Conservation (phyloP, 2,329 filamentous ascomycete species). For the Phyllosticta paracitricarpa region DNA sequence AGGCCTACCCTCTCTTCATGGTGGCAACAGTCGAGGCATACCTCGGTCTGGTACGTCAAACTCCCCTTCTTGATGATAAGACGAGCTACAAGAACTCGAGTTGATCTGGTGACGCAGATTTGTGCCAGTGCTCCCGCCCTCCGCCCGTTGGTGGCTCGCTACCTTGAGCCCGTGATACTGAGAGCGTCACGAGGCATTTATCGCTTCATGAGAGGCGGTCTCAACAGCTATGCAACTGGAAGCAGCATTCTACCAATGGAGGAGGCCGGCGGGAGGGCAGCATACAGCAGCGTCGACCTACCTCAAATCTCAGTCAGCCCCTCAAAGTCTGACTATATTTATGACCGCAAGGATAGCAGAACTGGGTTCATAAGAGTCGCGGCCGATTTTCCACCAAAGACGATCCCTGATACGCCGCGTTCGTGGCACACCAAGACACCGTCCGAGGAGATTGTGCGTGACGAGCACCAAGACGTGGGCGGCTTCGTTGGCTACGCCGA, state of each 20-base stretch:
- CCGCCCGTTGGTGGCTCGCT: slow-evolving; percentile 18
- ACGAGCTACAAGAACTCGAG: no score
- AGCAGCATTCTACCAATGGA: not conserved
- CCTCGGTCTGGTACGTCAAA: slow-evolving; percentile 33
- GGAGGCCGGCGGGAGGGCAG: not conserved
- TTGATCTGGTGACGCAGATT: slow-evolving; percentile 15
- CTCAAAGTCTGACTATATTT: not conserved
- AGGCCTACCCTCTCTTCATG: slow-evolving; percentile 38
- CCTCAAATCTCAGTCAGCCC: not conserved
- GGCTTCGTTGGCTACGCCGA: not conserved
- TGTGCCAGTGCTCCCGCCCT: slow-evolving; percentile 29
- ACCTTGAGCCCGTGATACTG: not conserved
- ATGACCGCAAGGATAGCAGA: not conserved
- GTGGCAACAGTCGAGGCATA: slow-evolving; percentile 37
- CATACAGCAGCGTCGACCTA: not conserved
- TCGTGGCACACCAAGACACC: not conserved
- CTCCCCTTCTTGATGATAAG: not conserved
- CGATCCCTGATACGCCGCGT: not conserved
- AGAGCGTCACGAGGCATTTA: not conserved
- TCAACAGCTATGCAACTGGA: not conserved
- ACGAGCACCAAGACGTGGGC: not conserved
- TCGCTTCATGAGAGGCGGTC: not conserved
- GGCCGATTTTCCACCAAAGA: not conserved
- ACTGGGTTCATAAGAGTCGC: not conserved
- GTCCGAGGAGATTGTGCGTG: not conserved